Evolutionary conservation across 805 yeast genomes (phyloP).

Genomic region (Saturnispora zaruensis): DNA sequence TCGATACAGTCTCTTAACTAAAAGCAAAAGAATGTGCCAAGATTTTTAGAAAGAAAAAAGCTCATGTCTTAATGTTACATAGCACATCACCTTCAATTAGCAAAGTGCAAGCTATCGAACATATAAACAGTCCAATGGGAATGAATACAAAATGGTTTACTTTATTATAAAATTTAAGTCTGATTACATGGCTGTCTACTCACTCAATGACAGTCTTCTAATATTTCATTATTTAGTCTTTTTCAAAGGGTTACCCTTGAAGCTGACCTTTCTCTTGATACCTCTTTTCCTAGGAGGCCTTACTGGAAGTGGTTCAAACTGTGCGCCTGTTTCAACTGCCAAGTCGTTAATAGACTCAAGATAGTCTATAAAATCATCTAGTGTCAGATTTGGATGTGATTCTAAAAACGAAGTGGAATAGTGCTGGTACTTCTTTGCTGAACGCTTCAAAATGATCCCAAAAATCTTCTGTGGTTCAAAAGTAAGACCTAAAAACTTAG

Average conservation of each 20-base stretch:
- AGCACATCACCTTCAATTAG: not conserved
- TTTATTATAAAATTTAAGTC: not conserved
- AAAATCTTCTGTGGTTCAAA: slow-evolving; percentile 3
- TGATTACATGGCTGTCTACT: not conserved
- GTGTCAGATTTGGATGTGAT: not conserved
- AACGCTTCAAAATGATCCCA: slow-evolving; percentile 4
- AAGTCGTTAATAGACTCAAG: slow-evolving; percentile 2
- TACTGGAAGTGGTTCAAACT: not conserved
- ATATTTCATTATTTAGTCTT: not conserved
- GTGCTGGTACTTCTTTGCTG: not conserved
- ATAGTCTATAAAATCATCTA: slow-evolving; percentile 2
- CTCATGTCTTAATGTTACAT: not conserved
- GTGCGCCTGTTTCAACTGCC: slow-evolving; percentile 5
- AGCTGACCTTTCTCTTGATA: not conserved
- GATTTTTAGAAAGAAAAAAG: not conserved
- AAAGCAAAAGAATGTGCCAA: not conserved
- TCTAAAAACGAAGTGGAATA: not conserved
- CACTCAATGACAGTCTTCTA: not conserved
- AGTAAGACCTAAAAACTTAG: not conserved
- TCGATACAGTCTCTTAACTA: not conserved
- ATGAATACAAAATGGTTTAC: not conserved
- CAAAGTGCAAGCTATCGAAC: not conserved
- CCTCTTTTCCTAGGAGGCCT: not conserved
- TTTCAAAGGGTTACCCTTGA: not conserved
- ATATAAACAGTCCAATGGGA: not conserved